These are phyloP conservation scores for Pleurotus ostreatus DNA, from an alignment of 768 basidiomycete genomes.

Conservation along the genomic window DNA sequence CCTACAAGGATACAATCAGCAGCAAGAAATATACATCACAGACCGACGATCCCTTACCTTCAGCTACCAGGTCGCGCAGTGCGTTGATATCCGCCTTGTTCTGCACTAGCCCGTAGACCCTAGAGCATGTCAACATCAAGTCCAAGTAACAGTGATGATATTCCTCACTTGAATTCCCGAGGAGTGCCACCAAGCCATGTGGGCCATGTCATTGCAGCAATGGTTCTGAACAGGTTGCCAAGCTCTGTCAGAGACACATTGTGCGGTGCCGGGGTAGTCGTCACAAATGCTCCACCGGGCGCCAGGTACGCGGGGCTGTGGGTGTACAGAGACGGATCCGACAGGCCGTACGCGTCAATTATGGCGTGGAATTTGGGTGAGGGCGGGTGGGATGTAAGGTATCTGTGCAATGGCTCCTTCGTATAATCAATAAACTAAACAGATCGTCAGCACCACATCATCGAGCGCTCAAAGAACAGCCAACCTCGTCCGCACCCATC, in stretches of 20 bases:
- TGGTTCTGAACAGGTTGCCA: constrained; percentile 7
- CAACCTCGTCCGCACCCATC: constrained; percentile 65
- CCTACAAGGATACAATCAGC: constrained; percentile 18
- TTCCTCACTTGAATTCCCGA: constrained; percentile 35
- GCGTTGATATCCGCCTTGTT: constrained; percentile 6
- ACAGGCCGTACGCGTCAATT: constrained; percentile 52
- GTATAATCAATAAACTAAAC: constrained; percentile 61
- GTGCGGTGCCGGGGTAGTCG: constrained; percentile 31
- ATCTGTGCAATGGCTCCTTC: constrained; percentile 40
- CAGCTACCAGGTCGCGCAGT: constrained; percentile 2
- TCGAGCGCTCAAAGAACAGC: not conserved
- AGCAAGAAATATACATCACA: not conserved
- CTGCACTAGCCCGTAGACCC: constrained; percentile 25
- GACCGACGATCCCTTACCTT: not conserved
- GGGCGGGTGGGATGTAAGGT: constrained; percentile 41
- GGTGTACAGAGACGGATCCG: constrained; percentile 46
- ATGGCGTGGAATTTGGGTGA: constrained; percentile 52
- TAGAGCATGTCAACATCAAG: constrained; percentile 11
- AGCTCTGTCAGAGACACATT: constrained; percentile 16
- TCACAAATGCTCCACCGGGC: constrained; percentile 48
- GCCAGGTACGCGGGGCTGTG: constrained; percentile 50
- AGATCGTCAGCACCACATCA: not conserved
- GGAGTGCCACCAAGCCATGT: constrained; percentile 37
- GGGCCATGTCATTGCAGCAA: constrained; percentile 20
- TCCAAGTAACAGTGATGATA: not conserved